Evolutionary conservation across 768 basidiomycete species (phyloP).

Genomic region (Kwoniella pini): DNA sequence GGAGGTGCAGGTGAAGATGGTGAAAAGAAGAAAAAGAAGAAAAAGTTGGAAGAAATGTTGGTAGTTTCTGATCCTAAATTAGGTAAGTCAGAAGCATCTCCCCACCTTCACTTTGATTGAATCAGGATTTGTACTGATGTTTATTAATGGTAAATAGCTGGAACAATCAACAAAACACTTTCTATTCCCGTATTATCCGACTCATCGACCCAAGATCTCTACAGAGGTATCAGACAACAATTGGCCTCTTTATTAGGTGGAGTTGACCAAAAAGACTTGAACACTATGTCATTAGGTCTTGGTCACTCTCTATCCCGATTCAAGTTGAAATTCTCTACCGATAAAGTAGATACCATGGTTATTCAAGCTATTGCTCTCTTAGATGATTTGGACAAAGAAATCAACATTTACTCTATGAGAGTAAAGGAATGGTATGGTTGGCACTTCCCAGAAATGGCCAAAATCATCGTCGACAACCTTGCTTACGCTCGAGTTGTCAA

Average conservation of each 20-base stretch:
- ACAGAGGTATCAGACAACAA: conserved; percentile 92
- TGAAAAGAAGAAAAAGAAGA: conserved; percentile 63
- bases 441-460: conserved; percentile 99
- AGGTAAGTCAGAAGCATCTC: conserved; percentile 60
- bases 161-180: conserved; percentile 88
- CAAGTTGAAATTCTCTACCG: conserved; percentile 99
- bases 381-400: conserved; percentile 98
- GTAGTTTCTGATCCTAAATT: conserved; percentile 88
- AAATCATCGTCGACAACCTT: conserved; percentile 95
- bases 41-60: conserved; percentile 67
- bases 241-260: conserved; percentile 83
- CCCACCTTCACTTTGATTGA: background rate
- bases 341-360: conserved; percentile 99
- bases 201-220: conserved; percentile 72
- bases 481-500: conserved; percentile 95
- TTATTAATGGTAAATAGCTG: conserved; percentile 61
- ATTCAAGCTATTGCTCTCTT: conserved; percentile 97
- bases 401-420: conserved; percentile 99
- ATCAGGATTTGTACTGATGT: no score
- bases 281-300: conserved; percentile 96
- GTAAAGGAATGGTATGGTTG: conserved; percentile 99
- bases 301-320: conserved; percentile 96
- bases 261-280: conserved; percentile 65
- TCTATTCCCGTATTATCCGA: conserved; percentile 76
- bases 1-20: conserved; percentile 59